These are phyloP conservation scores for Medicago lupulina DNA, from an alignment of 306 rosid genomes.

Conservation along the genomic window DNA sequence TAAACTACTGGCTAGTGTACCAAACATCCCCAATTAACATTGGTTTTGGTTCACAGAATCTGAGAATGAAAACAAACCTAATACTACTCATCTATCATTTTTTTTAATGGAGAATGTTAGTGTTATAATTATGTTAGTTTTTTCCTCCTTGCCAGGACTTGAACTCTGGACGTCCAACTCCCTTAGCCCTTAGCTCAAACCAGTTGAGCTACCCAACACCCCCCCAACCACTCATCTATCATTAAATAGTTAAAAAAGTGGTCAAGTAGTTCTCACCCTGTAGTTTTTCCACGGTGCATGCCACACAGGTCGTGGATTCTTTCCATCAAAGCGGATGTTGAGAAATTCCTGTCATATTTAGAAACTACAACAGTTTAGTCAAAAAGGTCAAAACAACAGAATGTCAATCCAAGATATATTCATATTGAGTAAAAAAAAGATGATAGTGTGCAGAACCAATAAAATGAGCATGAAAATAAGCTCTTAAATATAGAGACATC, in stretches of 20 bases:
- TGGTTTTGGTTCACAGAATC: constrained; percentile 4
- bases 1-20: too few species aligned
- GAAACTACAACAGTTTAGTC: constrained; percentile 40
- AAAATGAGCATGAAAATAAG: too few species aligned
- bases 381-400: constrained; percentile 19
- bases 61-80: constrained; percentile 17
- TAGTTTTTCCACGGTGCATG: constrained; percentile 98
- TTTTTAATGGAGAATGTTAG: too few species aligned
- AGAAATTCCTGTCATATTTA: constrained; percentile 60
- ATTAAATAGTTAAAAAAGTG: constrained; percentile 5
- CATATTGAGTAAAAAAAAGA: too few species aligned
- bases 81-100: constrained; percentile 23
- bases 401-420: too few species aligned
- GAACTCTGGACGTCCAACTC: too few species aligned
- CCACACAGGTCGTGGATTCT: constrained; percentile 99
- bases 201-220: too few species aligned
- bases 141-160: too few species aligned
- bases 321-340: constrained; percentile 94
- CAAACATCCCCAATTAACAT: constrained; percentile 6
- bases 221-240: constrained; percentile 25
- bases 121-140: too few species aligned
- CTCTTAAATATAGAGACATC: too few species aligned
- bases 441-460: too few species aligned
- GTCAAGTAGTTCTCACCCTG: constrained; percentile 61
- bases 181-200: too few species aligned